Evolutionary conservation across 2,329 filamentous ascomycete genomes (phyloP).

Genomic region (Fonsecaea pedrosoi): DNA sequence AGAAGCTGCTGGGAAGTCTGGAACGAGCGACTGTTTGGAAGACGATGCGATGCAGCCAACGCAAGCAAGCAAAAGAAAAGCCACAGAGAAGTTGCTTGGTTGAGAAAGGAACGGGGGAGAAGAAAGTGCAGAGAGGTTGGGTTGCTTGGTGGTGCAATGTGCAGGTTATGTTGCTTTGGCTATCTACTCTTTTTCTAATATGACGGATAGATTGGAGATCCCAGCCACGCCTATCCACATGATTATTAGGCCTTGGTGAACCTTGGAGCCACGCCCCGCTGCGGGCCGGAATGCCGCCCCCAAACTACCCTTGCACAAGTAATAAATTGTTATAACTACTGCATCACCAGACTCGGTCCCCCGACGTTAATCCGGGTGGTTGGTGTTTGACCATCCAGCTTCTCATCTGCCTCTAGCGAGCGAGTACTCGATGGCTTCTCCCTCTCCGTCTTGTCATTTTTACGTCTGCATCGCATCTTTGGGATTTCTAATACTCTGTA

Average conservation of each 20-base stretch:
- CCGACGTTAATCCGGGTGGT: slow-evolving; percentile 22
- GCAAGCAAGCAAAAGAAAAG: neutral
- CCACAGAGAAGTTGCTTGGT: neutral
- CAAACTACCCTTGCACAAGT: neutral
- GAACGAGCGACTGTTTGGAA: slow-evolving; percentile 20
- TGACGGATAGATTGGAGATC: slow-evolving; percentile 11
- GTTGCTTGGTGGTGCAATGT: neutral
- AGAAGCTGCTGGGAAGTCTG: neutral
- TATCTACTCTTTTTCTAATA: slow-evolving; percentile 4
- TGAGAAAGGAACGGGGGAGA: slow-evolving; percentile 3
- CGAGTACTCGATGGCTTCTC: too few species aligned
- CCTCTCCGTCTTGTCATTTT: neutral
- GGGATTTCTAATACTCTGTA: neutral
- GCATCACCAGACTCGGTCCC: neutral
- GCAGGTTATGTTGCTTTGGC: neutral
- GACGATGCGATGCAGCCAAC: neutral
- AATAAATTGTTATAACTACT: neutral
- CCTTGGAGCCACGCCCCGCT: neutral
- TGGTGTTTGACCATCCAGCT: slow-evolving; percentile 23
- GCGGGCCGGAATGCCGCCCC: neutral
- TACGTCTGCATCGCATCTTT: too few species aligned
- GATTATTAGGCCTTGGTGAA: neutral
- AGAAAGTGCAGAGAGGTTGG: slow-evolving; percentile 5
- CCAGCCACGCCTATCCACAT: slow-evolving; percentile 19
- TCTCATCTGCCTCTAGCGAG: neutral